Evolutionary conservation across 306 rosid genomes (phyloP).

Genomic region (Prunus mira): DNA sequence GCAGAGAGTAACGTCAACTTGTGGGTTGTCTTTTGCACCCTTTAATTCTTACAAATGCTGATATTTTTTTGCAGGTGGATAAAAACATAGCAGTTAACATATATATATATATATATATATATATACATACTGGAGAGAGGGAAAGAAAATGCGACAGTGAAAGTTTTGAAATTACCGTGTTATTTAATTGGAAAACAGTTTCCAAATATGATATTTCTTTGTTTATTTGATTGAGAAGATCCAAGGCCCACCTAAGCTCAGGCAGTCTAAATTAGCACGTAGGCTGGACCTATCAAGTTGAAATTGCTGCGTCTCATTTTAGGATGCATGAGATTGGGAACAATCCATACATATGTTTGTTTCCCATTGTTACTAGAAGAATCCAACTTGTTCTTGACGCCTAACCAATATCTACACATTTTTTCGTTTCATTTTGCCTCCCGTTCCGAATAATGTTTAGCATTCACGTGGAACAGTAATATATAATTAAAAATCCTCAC

Average conservation of each 20-base stretch:
- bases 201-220: too few relatives aligned
- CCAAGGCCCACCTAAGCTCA: too few relatives aligned
- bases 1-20: background rate
- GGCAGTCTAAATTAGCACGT: too few relatives aligned
- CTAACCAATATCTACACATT: constrained; percentile 1
- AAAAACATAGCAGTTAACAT: background rate
- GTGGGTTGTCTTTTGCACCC: background rate
- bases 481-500: background rate
- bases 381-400: background rate
- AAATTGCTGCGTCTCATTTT: background rate
- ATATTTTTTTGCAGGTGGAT: background rate
- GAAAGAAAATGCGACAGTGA: background rate
- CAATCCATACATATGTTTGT: background rate
- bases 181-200: background rate
- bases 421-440: background rate
- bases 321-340: background rate
- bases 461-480: background rate
- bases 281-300: background rate
- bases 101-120: too few relatives aligned
- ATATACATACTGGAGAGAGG: background rate
- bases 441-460: background rate
- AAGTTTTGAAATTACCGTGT: background rate
- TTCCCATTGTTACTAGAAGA: background rate
- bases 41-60: too few relatives aligned
- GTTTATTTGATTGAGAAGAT: too few relatives aligned